Evolutionary conservation across 2,329 filamentous ascomycete species (phyloP), one percentile per base, ranked within the genome.

Genomic region (Pseudogymnoascus pannorum): DNA sequence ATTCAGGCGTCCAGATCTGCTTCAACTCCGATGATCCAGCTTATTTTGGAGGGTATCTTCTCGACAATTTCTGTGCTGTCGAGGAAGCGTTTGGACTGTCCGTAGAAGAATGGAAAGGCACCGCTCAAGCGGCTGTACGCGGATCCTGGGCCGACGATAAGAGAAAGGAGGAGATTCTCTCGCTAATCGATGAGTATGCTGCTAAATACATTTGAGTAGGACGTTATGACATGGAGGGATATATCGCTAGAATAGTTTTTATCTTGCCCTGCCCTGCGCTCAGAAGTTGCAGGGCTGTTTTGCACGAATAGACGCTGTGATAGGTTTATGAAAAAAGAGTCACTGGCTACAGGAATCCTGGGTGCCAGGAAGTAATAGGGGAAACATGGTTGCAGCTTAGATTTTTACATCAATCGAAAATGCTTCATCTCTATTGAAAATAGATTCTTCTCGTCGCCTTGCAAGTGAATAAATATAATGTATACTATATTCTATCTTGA

Each of bases 1-100:
- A 79, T 33, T 72, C 69, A 5, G 78, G 77, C 0, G 73, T 81
- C n/a, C 75, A 75, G 48, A 72, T 80, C 57, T 76, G 75, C 58
- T 76, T 80, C 62, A 77, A 77, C 60, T 78, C 76, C 60, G 78
- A 80, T 65, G 78, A 80, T 63, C 78, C 78, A 11, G 75, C 77
- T 2, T 78, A 79, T 59, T 92, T 92, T 75, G 87, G 87, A 2
- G 86, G 84, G 0, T 91, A 91, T 72, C 83, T 92, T 60, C 75
- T 88, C 59, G 87, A 89, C 67, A 91, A 91, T 66, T 92, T 88
- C 74, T 87, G 84, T 67, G 86, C 86, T 1, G 86, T 92, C 29
- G 88, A 92, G 72, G 85, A 90, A 42, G 84, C 86, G 0, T 91
- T 91, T 71, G 70, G 75, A 3, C 72, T 92, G 65, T 79, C 72